phyloP scores from a whole-genome alignment of 805 yeast genomes.

The Grigorovia jiainica region DNA sequence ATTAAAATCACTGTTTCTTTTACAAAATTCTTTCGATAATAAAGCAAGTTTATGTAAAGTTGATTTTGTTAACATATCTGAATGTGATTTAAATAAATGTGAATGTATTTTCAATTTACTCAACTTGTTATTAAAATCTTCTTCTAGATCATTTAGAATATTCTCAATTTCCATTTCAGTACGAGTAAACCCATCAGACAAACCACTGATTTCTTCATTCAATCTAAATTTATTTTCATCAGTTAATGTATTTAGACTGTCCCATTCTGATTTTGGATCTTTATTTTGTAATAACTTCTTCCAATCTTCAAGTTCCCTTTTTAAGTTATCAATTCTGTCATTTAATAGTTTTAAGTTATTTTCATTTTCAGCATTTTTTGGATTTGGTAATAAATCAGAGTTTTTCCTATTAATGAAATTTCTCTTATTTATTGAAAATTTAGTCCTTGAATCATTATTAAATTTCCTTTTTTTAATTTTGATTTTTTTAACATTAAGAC shows the following conservation, averaged over 20 bases:
- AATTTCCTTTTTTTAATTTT: background rate
- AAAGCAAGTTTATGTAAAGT: constrained; percentile 11
- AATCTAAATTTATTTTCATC: constrained; percentile 1
- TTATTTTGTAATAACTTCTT: constrained; percentile 13
- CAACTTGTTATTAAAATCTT: constrained; percentile 12
- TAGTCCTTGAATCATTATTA: background rate
- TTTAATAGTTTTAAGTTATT: constrained; percentile 16
- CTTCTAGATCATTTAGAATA: constrained; percentile 3
- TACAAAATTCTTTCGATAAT: constrained; percentile 12
- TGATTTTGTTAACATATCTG: constrained; percentile 13
- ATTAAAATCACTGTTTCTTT: background rate
- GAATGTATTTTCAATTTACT: constrained; percentile 16
- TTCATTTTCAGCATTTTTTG: constrained; percentile 24
- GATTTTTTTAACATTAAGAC: constrained; percentile 3
- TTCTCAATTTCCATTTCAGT: background rate
- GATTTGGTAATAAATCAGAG: constrained; percentile 17
- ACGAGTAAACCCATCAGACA: no score
- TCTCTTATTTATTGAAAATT: background rate
- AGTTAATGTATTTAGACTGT: background rate
- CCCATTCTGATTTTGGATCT: constrained; percentile 15
- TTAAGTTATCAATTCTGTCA: constrained; percentile 17
- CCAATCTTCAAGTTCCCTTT: constrained; percentile 23
- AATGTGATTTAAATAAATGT: constrained; percentile 18
- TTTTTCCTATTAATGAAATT: background rate
- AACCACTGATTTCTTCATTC: no score